Evolutionary conservation across 208 protist genomes (phyloP).

Genomic region (Jaenimonas drosophilae): DNA sequence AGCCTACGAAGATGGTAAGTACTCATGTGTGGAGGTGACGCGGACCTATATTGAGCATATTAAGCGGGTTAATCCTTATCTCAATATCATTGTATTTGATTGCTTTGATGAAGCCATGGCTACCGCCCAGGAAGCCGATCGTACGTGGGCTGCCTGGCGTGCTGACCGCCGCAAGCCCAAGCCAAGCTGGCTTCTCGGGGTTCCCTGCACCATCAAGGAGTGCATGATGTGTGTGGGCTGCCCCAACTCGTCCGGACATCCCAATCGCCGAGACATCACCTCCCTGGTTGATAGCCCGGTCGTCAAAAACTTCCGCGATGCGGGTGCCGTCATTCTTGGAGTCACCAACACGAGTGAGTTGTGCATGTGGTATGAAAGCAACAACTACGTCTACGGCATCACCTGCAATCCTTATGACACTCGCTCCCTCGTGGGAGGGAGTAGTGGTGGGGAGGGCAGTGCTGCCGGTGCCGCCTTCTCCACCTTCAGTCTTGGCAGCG

Average conservation of each 20-base stretch:
- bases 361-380: conserved; percentile 87
- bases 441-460: conserved; percentile 77
- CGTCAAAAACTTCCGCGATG: conserved; percentile 74
- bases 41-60: conserved; percentile 76
- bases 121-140: conserved; percentile 41
- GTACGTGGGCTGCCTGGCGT: conserved; percentile 52
- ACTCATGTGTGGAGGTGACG: conserved; percentile 56
- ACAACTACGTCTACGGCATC: conserved; percentile 85
- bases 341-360: conserved; percentile 86
- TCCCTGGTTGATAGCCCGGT: conserved; percentile 53
- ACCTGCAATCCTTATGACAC: conserved; percentile 87
- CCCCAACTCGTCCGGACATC: conserved; percentile 73
- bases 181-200: conserved; percentile 75
- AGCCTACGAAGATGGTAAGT: conserved; percentile 41
- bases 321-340: conserved; percentile 87
- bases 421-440: conserved; percentile 72
- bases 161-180: conserved; percentile 16
- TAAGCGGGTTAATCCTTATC: conserved; percentile 63
- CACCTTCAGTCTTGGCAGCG: conserved; percentile 77
- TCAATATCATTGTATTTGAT: conserved; percentile 74
- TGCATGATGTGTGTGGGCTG: conserved; percentile 71
- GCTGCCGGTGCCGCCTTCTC: conserved; percentile 71
- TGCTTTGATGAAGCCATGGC: conserved; percentile 74
- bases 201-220: conserved; percentile 85
- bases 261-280: conserved; percentile 28